Conservation (phyloP, 2,329 filamentous ascomycete genomes). For the Penicillium vulpinum region DNA sequence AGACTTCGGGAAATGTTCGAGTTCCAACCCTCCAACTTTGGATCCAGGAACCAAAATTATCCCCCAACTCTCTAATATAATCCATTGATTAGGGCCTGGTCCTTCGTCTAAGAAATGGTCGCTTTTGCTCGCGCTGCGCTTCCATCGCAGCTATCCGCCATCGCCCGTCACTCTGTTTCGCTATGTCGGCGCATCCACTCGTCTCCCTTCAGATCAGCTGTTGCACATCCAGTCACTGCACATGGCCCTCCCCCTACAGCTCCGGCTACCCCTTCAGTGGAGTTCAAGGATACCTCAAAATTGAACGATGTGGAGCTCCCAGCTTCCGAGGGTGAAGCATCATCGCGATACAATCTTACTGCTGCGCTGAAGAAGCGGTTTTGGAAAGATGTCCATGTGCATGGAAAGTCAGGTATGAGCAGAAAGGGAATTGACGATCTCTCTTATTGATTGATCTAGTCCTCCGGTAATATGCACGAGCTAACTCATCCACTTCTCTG, state of each 20-base stretch:
- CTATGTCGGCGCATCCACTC: constrained; percentile 36
- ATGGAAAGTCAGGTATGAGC: constrained; percentile 61
- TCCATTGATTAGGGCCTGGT: background rate
- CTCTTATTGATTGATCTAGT: background rate
- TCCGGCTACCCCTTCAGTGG: constrained; percentile 53
- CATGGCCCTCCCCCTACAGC: constrained; percentile 61
- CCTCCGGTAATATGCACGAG: background rate
- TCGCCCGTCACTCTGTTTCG: constrained; percentile 16
- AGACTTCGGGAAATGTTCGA: constrained; percentile 24
- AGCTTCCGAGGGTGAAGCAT: constrained; percentile 2
- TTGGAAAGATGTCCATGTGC: constrained; percentile 80
- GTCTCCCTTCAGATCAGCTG: constrained; percentile 46
- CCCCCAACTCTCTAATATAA: constrained; percentile 1
- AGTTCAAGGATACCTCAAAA: constrained; percentile 50
- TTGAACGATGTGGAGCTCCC: constrained; percentile 39
- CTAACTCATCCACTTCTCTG: constrained; percentile 3
- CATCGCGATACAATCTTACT: constrained; percentile 28
- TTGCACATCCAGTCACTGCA: constrained; percentile 59
- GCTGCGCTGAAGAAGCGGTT: constrained; percentile 69
- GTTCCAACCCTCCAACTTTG: constrained; percentile 2
- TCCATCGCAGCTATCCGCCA: constrained; percentile 20
- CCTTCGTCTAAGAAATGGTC: constrained; percentile 18
- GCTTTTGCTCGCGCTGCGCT: constrained; percentile 24
- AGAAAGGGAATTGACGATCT: background rate
- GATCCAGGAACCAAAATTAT: constrained; percentile 9